Evolutionary conservation across 176 grass and related monocot species (phyloP), one percentile per base, ranked within the genome.

Genomic region (Aegilops sharonensis): DNA sequence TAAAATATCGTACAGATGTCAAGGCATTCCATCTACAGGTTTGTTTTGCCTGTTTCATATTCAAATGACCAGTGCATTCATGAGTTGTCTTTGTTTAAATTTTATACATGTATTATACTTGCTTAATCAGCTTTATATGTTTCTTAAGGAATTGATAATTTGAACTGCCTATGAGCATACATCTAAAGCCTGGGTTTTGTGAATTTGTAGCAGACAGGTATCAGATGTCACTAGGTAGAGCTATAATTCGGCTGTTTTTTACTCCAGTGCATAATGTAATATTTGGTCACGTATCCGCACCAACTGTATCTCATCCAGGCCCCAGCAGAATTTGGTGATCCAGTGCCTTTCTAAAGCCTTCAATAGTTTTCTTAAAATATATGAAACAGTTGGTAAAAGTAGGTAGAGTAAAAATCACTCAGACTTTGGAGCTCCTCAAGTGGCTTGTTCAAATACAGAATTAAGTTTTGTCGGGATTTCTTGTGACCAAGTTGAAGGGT

Each of bases 11-110:
- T 67, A 90, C 93, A 83, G 93, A 98, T 91, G 68, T 92, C 70
- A 98, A 98, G 86, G 77, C 89, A 84, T 98, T 94, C 71, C 96
- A 98, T 87, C 84, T 98, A 37, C 96, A 98, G 96, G 96, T 98
- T 81, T 92, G 84, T 78, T 86, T 81, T 82, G 47, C 60, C 27
- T 68, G 20, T 82, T 78, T 62, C 23, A 34, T 56, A 35, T 47
- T 81, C 6, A 72, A 79, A 48, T 62, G 62, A 82, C 21, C 27
- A 42, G 18, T 75, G 66, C 31, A 74, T 87, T 72, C 24, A 75
- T 23, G 21, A 81, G 29, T 23, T 87, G 48, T 75, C 42, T 75
- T 75, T 75, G 24, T 75, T 75, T 29, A 50, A 25, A 40, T 78
- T 45, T 84, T 42, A 23, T 85, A 47, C 43, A 81, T 85, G 36